phyloP scores from a whole-genome alignment of 2,329 filamentous ascomycete species.

The Aureobasidium sp. region DNA sequence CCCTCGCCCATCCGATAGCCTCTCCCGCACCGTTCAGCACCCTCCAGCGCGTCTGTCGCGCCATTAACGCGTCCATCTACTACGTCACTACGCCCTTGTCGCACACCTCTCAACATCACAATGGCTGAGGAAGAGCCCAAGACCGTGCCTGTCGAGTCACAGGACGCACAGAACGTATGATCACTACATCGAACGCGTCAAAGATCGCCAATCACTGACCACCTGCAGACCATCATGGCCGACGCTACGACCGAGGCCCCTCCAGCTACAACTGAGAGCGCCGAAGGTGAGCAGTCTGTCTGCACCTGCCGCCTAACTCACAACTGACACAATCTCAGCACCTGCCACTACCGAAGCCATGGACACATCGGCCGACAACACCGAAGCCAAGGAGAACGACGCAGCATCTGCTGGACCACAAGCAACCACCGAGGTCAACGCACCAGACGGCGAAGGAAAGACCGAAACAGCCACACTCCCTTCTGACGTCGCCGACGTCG shows the following conservation, averaged over 20 bases:
- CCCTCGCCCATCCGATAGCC: not conserved
- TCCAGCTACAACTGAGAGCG: not conserved
- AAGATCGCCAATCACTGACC: not conserved
- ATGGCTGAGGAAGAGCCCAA: conserved; percentile 26
- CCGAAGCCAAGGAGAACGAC: not conserved
- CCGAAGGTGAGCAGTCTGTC: not conserved
- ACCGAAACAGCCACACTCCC: conserved; percentile 13
- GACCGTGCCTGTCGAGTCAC: conserved; percentile 19
- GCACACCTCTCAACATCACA: not conserved
- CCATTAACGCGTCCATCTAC: conserved; percentile 11
- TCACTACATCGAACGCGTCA: not conserved
- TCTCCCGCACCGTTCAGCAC: not conserved
- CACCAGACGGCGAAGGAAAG: conserved; percentile 15
- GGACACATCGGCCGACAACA: not conserved
- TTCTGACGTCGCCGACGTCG: conserved; percentile 9
- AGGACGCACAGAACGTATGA: conserved; percentile 16
- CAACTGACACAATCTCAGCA: not conserved
- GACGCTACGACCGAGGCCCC: conserved; percentile 9
- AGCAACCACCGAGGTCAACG: conserved; percentile 17
- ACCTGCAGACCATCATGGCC: conserved; percentile 5
- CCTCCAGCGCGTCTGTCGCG: conserved; percentile 6
- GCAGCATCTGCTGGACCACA: conserved; percentile 12
- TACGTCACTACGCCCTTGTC: conserved; percentile 12
- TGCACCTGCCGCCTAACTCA: no score
- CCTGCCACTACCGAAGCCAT: not conserved